Conservation (phyloP, 306 rosid genomes). For the Vicia villosa region DNA sequence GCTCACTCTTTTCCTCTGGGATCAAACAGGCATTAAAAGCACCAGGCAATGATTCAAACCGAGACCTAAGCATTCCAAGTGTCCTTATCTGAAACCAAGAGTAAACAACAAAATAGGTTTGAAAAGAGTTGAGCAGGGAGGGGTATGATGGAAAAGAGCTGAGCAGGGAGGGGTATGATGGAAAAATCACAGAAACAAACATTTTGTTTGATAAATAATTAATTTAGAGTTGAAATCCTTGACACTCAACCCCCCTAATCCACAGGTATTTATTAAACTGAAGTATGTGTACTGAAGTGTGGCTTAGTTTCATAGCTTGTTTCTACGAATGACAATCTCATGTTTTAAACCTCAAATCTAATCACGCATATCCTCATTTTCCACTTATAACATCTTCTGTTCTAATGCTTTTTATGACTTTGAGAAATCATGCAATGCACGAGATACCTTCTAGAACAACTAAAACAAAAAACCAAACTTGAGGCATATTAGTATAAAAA, state of each 20-base stretch:
- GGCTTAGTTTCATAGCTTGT: constrained; percentile 6
- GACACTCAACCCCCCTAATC: constrained; percentile 12
- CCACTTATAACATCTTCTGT: background rate
- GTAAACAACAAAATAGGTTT: constrained; percentile 27
- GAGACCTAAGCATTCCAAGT: constrained; percentile 96
- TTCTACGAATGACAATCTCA: background rate
- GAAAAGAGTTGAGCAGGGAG: background rate
- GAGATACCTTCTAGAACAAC: background rate
- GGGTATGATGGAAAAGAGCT: background rate
- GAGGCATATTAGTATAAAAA: background rate
- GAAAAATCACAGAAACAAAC: constrained; percentile 14
- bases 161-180: background rate
- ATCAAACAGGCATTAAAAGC: constrained; percentile 82
- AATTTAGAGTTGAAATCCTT: constrained; percentile 15
- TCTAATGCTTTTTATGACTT: constrained; percentile 8
- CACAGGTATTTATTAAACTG: background rate
- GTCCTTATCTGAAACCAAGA: constrained; percentile 79
- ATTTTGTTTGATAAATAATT: constrained; percentile 5
- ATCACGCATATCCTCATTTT: constrained; percentile 12
- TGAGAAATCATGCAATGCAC: background rate
- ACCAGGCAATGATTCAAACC: constrained; percentile 84
- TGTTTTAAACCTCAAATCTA: constrained; percentile 4
- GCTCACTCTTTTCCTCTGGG: constrained; percentile 73
- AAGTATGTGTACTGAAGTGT: background rate
- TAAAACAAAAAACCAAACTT: constrained; percentile 27